phyloP scores from a whole-genome alignment of 2,329 filamentous ascomycete species.

The Talaromyces sp. region DNA sequence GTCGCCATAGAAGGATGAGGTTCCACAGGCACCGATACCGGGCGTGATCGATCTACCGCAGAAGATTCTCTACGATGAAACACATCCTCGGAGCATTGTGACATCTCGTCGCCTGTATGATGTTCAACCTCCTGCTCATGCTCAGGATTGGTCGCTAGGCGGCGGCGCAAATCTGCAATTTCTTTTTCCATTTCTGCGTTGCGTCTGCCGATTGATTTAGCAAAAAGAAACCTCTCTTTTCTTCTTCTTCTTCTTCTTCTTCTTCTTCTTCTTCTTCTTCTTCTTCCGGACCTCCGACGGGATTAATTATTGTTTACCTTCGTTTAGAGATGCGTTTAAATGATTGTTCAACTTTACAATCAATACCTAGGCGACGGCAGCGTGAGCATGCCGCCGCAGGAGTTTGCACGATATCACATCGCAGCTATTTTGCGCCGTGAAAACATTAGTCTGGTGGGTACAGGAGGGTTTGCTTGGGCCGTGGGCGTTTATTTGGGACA shows the following conservation, averaged over 20 bases:
- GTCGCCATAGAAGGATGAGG: constrained; percentile 35
- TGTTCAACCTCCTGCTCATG: constrained; percentile 27
- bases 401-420: constrained; percentile 68
- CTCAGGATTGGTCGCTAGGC: constrained; percentile 41
- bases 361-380: constrained; percentile 63
- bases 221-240: neutral
- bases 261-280: too few species aligned
- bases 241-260: too few species aligned
- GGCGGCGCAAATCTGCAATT: constrained; percentile 52
- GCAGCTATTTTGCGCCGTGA: constrained; percentile 50
- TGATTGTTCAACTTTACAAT: constrained; percentile 66
- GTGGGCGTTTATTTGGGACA: too few species aligned
- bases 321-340: constrained; percentile 69
- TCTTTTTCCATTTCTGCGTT: constrained; percentile 66
- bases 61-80: constrained; percentile 36
- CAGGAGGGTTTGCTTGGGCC: neutral
- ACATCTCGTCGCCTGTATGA: constrained; percentile 34
- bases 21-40: constrained; percentile 39
- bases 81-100: constrained; percentile 38
- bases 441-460: constrained; percentile 17
- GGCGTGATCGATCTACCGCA: constrained; percentile 29
- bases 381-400: constrained; percentile 63
- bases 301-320: constrained; percentile 29
- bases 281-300: neutral
- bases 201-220: constrained; percentile 47